phyloP scores from a whole-genome alignment of 768 basidiomycete species.

The Pisolithus marmoratus region DNA sequence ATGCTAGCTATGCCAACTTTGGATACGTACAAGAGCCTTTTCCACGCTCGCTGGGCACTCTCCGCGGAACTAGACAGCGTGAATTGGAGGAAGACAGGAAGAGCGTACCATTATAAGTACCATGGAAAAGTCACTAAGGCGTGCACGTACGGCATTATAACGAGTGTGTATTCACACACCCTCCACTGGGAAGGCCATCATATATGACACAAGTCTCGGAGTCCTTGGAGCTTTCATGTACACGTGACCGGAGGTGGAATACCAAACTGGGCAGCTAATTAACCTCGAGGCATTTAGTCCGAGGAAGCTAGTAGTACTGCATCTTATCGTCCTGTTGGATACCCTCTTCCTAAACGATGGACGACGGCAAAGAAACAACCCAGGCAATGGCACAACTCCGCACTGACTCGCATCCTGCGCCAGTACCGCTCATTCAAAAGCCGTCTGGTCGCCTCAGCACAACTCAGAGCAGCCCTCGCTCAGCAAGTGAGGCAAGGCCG shows the following conservation, averaged over 20 bases:
- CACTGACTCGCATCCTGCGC: constrained; percentile 5
- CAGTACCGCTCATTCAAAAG: constrained; percentile 7
- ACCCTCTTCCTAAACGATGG: not conserved
- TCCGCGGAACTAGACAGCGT: too few relatives aligned
- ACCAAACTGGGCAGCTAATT: not conserved
- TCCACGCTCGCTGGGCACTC: too few relatives aligned
- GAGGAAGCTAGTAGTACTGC: not conserved
- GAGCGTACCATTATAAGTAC: too few relatives aligned
- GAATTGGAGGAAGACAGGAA: too few relatives aligned
- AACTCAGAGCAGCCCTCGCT: constrained; percentile 4
- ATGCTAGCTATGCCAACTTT: too few relatives aligned
- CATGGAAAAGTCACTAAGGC: too few relatives aligned
- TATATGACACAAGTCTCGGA: too few relatives aligned
- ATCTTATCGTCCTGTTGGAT: not conserved
- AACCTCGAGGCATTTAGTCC: not conserved
- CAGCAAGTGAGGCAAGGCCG: not conserved
- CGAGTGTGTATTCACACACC: too few relatives aligned
- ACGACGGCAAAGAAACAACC: not conserved
- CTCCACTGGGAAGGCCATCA: too few relatives aligned
- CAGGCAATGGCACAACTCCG: not conserved
- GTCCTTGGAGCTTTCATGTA: too few relatives aligned
- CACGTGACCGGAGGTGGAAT: not conserved
- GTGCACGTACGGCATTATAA: too few relatives aligned
- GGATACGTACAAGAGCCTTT: too few relatives aligned
- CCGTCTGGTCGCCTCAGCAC: constrained; percentile 1